These are phyloP conservation scores for Dendryphion nanum DNA, from an alignment of 2,329 filamentous ascomycete species.

Conservation along the genomic window DNA sequence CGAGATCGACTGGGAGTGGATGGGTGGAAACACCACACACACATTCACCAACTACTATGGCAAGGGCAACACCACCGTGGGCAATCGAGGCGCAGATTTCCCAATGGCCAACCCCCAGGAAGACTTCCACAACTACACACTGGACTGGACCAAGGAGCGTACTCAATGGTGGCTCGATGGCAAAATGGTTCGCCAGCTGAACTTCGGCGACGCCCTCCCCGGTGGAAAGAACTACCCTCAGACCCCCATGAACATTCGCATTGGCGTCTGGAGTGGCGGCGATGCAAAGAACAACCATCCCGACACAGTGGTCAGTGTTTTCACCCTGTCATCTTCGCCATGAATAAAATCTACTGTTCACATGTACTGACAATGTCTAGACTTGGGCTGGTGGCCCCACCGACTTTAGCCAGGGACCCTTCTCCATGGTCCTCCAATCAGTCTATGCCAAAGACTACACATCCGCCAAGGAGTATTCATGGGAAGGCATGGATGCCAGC, in stretches of 20 bases:
- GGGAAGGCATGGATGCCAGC: constrained; percentile 45
- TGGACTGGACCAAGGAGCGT: constrained; percentile 66
- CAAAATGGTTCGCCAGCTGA: constrained; percentile 60
- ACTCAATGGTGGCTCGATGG: constrained; percentile 67
- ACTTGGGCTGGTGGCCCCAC: constrained; percentile 67
- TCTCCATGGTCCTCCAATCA: constrained; percentile 71
- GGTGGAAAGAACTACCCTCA: constrained; percentile 64
- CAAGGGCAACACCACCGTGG: constrained; percentile 54
- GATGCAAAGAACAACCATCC: constrained; percentile 43
- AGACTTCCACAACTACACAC: constrained; percentile 42
- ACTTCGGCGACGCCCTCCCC: constrained; percentile 58
- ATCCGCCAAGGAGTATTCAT: constrained; percentile 64
- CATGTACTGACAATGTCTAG: constrained; percentile 10
- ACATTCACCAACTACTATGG: constrained; percentile 56
- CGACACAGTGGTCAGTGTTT: constrained; percentile 14
- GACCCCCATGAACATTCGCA: constrained; percentile 69
- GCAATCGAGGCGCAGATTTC: constrained; percentile 46
- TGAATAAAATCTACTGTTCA: neutral
- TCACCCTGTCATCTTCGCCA: too few relatives aligned
- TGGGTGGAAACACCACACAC: constrained; percentile 37
- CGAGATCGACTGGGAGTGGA: constrained; percentile 55
- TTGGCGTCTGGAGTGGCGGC: constrained; percentile 67
- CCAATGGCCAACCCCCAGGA: constrained; percentile 29
- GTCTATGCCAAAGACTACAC: constrained; percentile 56
- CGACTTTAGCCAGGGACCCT: constrained; percentile 65